These are phyloP conservation scores for Alternaria sp. DNA, from an alignment of 2,329 filamentous ascomycete species.

Conservation along the genomic window DNA sequence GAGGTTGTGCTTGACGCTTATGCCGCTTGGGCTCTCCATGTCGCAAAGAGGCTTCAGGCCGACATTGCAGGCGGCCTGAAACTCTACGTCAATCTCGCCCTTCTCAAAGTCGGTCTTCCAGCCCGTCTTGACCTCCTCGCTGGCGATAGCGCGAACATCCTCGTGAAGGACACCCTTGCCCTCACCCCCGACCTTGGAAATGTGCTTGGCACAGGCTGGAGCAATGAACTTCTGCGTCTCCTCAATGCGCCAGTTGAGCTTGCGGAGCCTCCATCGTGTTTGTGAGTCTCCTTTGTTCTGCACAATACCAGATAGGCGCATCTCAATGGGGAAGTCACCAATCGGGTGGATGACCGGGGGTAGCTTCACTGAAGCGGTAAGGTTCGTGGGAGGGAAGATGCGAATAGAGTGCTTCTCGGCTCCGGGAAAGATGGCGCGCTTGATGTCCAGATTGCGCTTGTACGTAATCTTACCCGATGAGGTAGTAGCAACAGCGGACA, in stretches of 20 bases:
- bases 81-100: slow-evolving; percentile 83
- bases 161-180: slow-evolving; percentile 76
- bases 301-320: slow-evolving; percentile 86
- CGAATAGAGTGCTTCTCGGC: slow-evolving; percentile 87
- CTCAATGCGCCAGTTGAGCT: slow-evolving; percentile 91
- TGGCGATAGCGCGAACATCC: slow-evolving; percentile 78
- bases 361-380: slow-evolving; percentile 84
- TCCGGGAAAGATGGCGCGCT: slow-evolving; percentile 79
- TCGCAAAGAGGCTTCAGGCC: slow-evolving; percentile 76
- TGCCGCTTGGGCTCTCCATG: slow-evolving; percentile 74
- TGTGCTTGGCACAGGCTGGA: slow-evolving; percentile 79
- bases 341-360: slow-evolving; percentile 85
- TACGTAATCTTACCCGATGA: slow-evolving; percentile 68
- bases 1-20: slow-evolving; percentile 82
- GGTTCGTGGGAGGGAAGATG: slow-evolving; percentile 94
- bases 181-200: slow-evolving; percentile 67
- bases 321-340: slow-evolving; percentile 77
- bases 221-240: slow-evolving; percentile 82
- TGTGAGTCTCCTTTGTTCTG: slow-evolving; percentile 70
- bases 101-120: slow-evolving; percentile 85
- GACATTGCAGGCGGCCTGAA: slow-evolving; percentile 68
- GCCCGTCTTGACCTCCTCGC: slow-evolving; percentile 80
- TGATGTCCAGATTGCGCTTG: slow-evolving; percentile 72
- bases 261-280: slow-evolving; percentile 87
- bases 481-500: slow-evolving; percentile 60